Base-by-base conservation (phyloP, 2,329 filamentous ascomycete species). In the Lachnellula arida region DNA sequence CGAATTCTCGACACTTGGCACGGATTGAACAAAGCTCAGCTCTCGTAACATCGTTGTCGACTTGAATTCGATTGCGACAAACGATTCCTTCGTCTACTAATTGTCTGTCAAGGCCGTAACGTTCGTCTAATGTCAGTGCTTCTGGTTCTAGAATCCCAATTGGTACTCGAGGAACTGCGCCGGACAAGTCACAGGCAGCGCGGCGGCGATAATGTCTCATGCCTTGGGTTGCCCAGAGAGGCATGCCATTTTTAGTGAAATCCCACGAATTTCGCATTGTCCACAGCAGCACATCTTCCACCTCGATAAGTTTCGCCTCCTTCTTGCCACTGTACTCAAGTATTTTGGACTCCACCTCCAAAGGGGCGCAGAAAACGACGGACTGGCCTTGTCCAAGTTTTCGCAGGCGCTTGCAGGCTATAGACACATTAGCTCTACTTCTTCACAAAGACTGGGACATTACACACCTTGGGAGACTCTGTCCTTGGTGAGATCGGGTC, bases 381-480 rank as follows among this genome's bases (percentile, higher is more conserved):
- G 81, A 83, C 61, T 91, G 87, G 0, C 85, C 85, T 2, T 81
- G 71, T 0, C 85, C 87, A 0, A 92, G 75, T 56, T 85, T 81
- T 11, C 87, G 71, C 80, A 91, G 84, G n/a, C 87, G 71, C 84
- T 88, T 89, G 56, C 85, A 87, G 0, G 85, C 85, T 82, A 39
- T 14, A 11, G 47, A n/a, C 37, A 14, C 11, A 48, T 63, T 48
- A 64, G 62, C 39, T 40, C 8, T 40, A 40, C 0, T 40, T 17
- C 5, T 1, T n/a, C 3, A 40, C 5, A n/a, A 40, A 40, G 37
- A 40, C 28, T 11, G 28, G 19, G n/a, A 46, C 12, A n/a, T 43
- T 47, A 46, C 28, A 44, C 71, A 82, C 82, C 85, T 77, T 91
- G 87, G 0, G 85, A 80, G 0, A 89, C 66, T 5, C 78, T 74